Conservation (phyloP, 176 grass and related monocot species). For the Microstegium vimineum region DNA sequence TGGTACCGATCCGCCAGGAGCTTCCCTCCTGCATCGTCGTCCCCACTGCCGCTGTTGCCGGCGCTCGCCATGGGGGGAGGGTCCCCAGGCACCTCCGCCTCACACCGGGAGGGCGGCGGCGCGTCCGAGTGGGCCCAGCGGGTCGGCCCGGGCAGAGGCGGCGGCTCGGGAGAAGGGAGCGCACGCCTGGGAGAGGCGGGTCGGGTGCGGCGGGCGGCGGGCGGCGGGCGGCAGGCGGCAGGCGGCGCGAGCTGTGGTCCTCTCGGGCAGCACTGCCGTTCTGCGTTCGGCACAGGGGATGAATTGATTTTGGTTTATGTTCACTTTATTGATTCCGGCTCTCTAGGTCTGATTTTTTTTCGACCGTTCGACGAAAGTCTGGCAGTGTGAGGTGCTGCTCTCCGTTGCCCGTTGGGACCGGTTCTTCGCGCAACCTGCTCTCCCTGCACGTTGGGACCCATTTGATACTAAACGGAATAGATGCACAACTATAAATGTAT, state of each 20-base stretch:
- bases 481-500: no score
- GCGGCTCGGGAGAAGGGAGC: neutral
- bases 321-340: slow-evolving; percentile 20
- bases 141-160: neutral
- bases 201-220: neutral
- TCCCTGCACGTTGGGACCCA: neutral
- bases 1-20: slow-evolving; percentile 75
- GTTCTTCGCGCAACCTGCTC: neutral
- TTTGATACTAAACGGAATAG: no score
- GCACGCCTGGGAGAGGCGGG: neutral
- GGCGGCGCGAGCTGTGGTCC: slow-evolving; percentile 15
- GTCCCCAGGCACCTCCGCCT: neutral
- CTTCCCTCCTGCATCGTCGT: slow-evolving; percentile 48
- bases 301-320: slow-evolving; percentile 1
- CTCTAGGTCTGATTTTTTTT: neutral
- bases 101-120: neutral
- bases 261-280: neutral
- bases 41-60: slow-evolving; percentile 48
- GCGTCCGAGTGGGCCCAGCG: neutral
- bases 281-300: slow-evolving; percentile 15
- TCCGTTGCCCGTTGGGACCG: neutral
- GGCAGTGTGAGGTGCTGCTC: neutral
- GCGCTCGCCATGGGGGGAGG: slow-evolving; percentile 34
- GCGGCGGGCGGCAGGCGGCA: no score
- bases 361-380: slow-evolving; percentile 9